Conservation (phyloP, 768 basidiomycete genomes). For the Suillus ampliporus region DNA sequence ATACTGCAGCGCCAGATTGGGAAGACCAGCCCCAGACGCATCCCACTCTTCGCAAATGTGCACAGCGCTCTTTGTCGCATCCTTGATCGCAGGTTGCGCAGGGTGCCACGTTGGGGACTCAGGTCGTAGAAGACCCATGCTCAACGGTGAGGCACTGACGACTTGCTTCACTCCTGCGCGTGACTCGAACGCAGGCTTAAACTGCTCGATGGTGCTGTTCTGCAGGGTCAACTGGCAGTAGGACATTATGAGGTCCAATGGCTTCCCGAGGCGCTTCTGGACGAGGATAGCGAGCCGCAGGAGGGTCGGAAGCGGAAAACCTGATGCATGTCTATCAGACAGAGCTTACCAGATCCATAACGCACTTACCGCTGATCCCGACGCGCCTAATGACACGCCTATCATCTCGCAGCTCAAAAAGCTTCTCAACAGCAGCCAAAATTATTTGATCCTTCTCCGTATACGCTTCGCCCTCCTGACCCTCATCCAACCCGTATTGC, state of each 20-base stretch:
- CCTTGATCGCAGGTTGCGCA: constrained; percentile 55
- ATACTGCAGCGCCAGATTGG: constrained; percentile 76
- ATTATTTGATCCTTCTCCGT: constrained; percentile 78
- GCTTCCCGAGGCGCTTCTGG: constrained; percentile 67
- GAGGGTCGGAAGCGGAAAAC: constrained; percentile 82
- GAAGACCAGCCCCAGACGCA: constrained; percentile 45
- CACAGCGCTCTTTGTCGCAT: constrained; percentile 47
- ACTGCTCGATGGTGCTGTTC: constrained; percentile 63
- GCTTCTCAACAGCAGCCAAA: constrained; percentile 67
- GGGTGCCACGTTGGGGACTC: constrained; percentile 77
- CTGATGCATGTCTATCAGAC: constrained; percentile 41
- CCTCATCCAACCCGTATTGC: constrained; percentile 68
- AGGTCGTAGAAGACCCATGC: constrained; percentile 78
- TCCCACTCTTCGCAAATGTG: constrained; percentile 42
- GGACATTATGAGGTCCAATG: constrained; percentile 79
- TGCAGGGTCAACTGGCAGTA: constrained; percentile 85
- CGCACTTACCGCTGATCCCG: constrained; percentile 73
- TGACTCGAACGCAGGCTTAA: constrained; percentile 57
- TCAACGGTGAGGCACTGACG: constrained; percentile 80
- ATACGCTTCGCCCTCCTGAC: constrained; percentile 58
- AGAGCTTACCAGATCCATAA: neutral
- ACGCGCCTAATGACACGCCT: constrained; percentile 69
- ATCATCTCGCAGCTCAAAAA: constrained; percentile 71
- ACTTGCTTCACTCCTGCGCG: constrained; percentile 74
- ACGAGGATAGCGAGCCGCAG: constrained; percentile 82